Evolutionary conservation across 176 grass and related monocot species (phyloP).

Genomic region (Microstegium vimineum): DNA sequence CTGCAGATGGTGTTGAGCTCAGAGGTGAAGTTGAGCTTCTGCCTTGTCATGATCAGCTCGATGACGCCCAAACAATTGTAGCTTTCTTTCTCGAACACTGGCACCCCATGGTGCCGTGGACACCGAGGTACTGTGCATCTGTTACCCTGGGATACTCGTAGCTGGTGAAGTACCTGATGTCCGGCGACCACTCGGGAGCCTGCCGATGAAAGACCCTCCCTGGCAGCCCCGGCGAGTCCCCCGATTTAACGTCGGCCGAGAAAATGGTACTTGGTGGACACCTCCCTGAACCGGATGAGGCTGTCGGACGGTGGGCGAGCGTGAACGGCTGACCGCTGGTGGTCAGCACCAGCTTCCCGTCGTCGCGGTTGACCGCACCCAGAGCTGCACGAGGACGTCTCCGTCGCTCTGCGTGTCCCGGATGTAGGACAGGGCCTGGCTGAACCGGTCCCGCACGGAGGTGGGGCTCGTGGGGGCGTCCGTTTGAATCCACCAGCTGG

Average conservation of each 20-base stretch:
- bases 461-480: conserved; percentile 17
- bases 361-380: conserved; percentile 51
- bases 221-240: conserved; percentile 51
- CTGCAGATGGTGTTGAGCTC: conserved; percentile 80
- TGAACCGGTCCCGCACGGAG: conserved; percentile 51
- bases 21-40: conserved; percentile 74
- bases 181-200: conserved; percentile 90
- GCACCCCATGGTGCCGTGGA: conserved; percentile 82
- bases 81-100: conserved; percentile 63
- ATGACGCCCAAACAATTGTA: conserved; percentile 80
- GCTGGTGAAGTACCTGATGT: conserved; percentile 70
- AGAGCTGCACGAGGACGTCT: conserved; percentile 83
- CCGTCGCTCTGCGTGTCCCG: conserved; percentile 49
- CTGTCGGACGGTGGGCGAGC: conserved; percentile 56
- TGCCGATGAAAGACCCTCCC: conserved; percentile 82
- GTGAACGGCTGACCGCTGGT: conserved; percentile 74
- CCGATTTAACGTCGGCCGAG: conserved; percentile 54
- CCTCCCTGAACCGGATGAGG: conserved; percentile 59
- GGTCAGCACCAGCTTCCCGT: conserved; percentile 53
- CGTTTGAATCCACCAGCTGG: conserved; percentile 34
- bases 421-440: conserved; percentile 55
- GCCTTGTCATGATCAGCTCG: conserved; percentile 77
- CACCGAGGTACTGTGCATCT: conserved; percentile 50
- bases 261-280: conserved; percentile 65
- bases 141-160: conserved; percentile 67